A percentile compares a stretch with the other conserved stretches of the same genome.
Evolutionary conservation across 2,329 filamentous ascomycete species (phyloP).

Genomic region (Botrytis fragariae): DNA sequence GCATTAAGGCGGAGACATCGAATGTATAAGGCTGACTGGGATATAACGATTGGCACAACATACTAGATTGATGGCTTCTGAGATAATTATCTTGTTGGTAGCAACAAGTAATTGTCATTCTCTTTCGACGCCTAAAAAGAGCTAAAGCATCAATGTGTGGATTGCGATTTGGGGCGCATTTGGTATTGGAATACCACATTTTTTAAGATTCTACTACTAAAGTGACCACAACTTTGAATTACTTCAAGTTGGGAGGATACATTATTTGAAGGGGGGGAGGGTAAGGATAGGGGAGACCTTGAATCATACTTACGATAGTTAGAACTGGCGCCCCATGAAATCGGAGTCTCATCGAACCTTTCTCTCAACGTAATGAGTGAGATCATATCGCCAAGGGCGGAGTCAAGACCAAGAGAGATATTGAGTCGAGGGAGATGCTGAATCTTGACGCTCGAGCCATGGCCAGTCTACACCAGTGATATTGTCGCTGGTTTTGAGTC

Average conservation of each 20-base stretch:
- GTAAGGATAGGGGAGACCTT: too few relatives aligned
- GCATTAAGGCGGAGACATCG: background rate
- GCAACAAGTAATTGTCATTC: background rate
- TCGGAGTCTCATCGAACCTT: background rate
- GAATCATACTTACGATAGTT: background rate
- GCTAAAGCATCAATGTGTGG: background rate
- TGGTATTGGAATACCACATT: too few relatives aligned
- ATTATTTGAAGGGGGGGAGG: accelerated
- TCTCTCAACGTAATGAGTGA: background rate
- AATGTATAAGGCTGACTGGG: background rate
- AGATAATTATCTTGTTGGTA: background rate
- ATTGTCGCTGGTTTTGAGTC: background rate
- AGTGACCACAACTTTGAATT: background rate
- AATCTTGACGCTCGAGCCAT: background rate
- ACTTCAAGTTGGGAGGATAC: accelerated
- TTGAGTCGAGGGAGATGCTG: background rate
- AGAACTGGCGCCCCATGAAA: background rate
- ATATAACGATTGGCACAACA: background rate
- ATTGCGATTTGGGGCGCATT: accelerated
- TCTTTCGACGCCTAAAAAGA: background rate
- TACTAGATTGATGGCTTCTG: background rate
- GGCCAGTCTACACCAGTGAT: accelerated
- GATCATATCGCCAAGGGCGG: accelerated
- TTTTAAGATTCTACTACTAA: background rate
- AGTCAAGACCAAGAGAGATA: background rate